Evolutionary conservation across 768 basidiomycete species (phyloP), one percentile per base, ranked within the genome.

Genomic region (Kwoniella mangroviensis): DNA sequence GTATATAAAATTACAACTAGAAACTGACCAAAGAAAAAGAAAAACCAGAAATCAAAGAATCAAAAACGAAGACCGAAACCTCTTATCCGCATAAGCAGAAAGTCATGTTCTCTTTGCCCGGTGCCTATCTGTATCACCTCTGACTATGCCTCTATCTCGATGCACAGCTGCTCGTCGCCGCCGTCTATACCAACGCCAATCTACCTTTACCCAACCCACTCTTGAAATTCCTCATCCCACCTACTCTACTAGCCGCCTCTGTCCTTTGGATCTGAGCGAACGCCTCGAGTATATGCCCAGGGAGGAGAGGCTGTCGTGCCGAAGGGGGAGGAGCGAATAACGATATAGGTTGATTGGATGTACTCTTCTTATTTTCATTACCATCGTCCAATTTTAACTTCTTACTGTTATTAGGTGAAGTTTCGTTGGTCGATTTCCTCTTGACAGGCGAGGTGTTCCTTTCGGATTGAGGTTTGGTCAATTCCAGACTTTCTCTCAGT

Each of bases 281-380:
- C 0, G 94, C 94, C 81, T 94, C 93, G 73, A 93, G 90, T 11
- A 96, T 93, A 77, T 96, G 94, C 67, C 92, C 90, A 0, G 93
- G 91, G 26, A 88, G 85, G 56, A 96, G 83, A 0, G 92, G 88
- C 3, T 89, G 92, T 67, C 92, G 85, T 1, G 92, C 90, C 77
- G 93, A 92, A 0, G 91, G 89, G 1, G 94, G 92, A 2, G 90
- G 89, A 41, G 94, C 84, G 83, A 95, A 94, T 54, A 96, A 78
- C 5, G 91, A 87, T 85, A 12, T 91, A 89, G 10, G 91, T 83
- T 0, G 42, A 56, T 66, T 26, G 41, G 65, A 34, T 34, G 34
- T 53, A 57, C 52, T 19, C 63, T 64, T 49, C 88, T 88, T 68
- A 57, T 57, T 28, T 9, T 62, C 17, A 42, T 21, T 52, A 58